Evolutionary conservation across 352 stramenopile species (phyloP).

Genomic region (Phytophthora nicotianae): DNA sequence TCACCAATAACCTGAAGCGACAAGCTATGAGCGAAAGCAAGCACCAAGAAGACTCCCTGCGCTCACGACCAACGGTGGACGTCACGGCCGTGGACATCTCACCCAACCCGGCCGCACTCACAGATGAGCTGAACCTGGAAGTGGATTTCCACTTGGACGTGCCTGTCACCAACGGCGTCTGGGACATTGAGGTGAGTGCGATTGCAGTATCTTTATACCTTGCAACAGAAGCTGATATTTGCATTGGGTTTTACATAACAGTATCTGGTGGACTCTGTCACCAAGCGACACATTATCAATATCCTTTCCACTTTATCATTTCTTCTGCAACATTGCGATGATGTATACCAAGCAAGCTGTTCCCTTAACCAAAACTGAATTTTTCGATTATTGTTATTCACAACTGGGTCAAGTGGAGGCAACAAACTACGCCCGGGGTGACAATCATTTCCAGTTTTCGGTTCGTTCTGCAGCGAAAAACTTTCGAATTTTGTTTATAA

Average conservation of each 20-base stretch:
- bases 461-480: conserved; percentile 41
- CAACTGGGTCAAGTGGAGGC: conserved; percentile 76
- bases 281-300: conserved; percentile 89
- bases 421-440: conserved; percentile 61
- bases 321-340: conserved; percentile 1
- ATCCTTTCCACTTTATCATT: conserved; percentile 51
- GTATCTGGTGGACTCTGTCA: conserved; percentile 87
- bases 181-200: conserved; percentile 70
- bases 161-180: conserved; percentile 66
- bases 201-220: not conserved
- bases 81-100: conserved; percentile 83
- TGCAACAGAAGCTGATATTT: not conserved
- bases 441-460: conserved; percentile 89
- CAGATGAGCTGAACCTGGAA: conserved; percentile 79
- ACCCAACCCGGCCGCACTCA: conserved; percentile 77
- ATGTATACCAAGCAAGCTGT: not conserved
- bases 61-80: conserved; percentile 57
- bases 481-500: not conserved
- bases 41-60: conserved; percentile 49
- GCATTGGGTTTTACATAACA: conserved; percentile 22
- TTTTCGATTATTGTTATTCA: conserved; percentile 31
- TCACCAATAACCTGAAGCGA: not conserved
- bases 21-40: conserved; percentile 80
- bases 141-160: conserved; percentile 80
- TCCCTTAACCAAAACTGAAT: conserved; percentile 40